Evolutionary conservation across 1,284 basidiomycete species (phyloP), one percentile per base, ranked within the genome.

Genomic region (Boletus semigastroideus): DNA sequence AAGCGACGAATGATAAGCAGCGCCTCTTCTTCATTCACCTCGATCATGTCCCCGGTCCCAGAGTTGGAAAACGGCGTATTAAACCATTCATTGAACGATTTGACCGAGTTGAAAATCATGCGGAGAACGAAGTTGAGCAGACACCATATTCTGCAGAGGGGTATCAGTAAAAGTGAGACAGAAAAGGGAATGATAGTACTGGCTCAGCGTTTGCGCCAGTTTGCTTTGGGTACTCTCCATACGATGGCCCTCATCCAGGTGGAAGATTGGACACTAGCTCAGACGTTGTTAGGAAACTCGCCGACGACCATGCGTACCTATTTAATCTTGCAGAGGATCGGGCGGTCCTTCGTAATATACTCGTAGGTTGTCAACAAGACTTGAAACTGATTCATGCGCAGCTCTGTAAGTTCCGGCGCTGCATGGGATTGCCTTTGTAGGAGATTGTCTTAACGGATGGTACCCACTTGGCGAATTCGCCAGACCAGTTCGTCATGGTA

Each of bases 51-150:
- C 19, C 89, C 88, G 0, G 90, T 88, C 33, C 97, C 96, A 16
- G 95, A 94, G 73, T 96, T 98, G 57, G 97, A 96, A 62, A 99
- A 99, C 0, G 97, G 97, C 3, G 96, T 98, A 75, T 99, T 99
- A 81, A 99, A 99, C 97, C 97, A 99, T 69, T 99, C 97, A 67
- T 99, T 97, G 68, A 99, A 99, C 42, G 94, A 97, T 72, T 98
- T 98, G 62, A 98, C 95, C 5, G 96, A 99, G 77, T 99, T 99
- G 82, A 99, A 99, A 67, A 99, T 89, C 75, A 94, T 98, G 20
- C 97, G 97, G 17, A 99, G 78, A 43, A 95, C 96, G 68, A 99
- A 99, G 73, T 99, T 99, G 69, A 99, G 90, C 52, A 99, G 78
- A 2, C 96, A 86, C 97, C 97, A 99, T 38, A 99, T 99, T 99